Evolutionary conservation across 2,329 filamentous ascomycete genomes (phyloP), one percentile per base, ranked within the genome.

Genomic region (Fragosphaeria purpurea): DNA sequence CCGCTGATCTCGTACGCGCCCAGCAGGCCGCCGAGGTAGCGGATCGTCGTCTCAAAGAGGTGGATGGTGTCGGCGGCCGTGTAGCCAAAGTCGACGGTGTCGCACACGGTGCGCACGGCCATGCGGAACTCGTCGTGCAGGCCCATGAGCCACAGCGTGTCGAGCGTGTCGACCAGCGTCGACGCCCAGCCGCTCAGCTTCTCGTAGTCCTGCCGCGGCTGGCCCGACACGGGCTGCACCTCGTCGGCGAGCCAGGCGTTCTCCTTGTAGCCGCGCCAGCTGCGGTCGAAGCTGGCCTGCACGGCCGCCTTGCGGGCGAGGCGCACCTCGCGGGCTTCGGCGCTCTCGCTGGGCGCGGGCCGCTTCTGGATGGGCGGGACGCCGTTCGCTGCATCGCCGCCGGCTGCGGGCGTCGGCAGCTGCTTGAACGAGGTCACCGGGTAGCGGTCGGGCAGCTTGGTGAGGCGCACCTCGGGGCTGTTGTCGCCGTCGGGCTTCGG

Each of bases 141-240:
- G 4, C 76, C 83, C 76, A 87, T 81, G 56, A 87, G 83, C 82
- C 83, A 86, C 11, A 88, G 68, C n/a, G 80, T 80, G 61, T 87
- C 84, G 48, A 85, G 69, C 3, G 78, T 68, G 61, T 85, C 82
- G n/a, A 85, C 79, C 51, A 85, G 66, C 6, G 81, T 85, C 5
- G 81, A 81, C 6, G 77, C 79, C 81, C 81, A 85, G 31, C 82
- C 82, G 11, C 77, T 79, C 9, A 57, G 53, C 54, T 55, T 55
- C 34, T 56, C 48, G 63, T 83, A 84, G 37, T 77, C 74, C 57
- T 83, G 73, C 43, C 72, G 71, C 46, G 63, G 67, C 2, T 62
- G 59, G 9, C 72, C 79, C 12, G 72, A 72, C 8, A 85, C 58
- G 4, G 82, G 82, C 34, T 70, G 69, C 48, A 85, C 67, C 56